Percentiles rank a stretch among this genome's conserved stretches.
phyloP scores from a whole-genome alignment of 495 filamentous ascomycete species.

The Tuber brumale region DNA sequence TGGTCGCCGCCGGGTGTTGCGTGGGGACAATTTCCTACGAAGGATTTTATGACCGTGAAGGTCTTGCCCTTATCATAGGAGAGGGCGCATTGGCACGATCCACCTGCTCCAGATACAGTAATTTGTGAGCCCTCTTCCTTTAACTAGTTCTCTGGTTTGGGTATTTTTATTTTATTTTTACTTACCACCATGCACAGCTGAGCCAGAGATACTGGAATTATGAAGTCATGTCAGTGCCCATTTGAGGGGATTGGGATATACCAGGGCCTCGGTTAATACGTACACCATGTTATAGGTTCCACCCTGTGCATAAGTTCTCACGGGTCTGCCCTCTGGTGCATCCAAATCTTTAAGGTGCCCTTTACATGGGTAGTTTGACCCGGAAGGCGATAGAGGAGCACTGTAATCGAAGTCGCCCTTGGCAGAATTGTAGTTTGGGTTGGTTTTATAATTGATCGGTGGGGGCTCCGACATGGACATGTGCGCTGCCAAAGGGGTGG shows the following conservation, averaged over 20 bases:
- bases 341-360: slow-evolving; percentile 50
- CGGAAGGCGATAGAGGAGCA: slow-evolving; percentile 47
- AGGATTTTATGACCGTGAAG: slow-evolving; percentile 59
- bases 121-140: neutral
- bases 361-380: slow-evolving; percentile 52
- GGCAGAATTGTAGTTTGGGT: slow-evolving; percentile 30
- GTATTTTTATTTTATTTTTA: neutral
- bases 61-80: slow-evolving; percentile 54
- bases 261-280: slow-evolving; percentile 14
- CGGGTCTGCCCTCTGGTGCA: slow-evolving; percentile 42
- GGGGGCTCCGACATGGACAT: slow-evolving; percentile 42
- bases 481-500: slow-evolving; percentile 27
- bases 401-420: slow-evolving; percentile 52
- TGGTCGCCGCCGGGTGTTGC: slow-evolving; percentile 40
- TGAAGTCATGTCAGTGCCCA: slow-evolving; percentile 43
- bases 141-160: neutral
- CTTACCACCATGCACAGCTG: slow-evolving; percentile 45
- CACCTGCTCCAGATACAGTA: slow-evolving; percentile 44
- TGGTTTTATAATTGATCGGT: slow-evolving; percentile 40
- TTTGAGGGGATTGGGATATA: slow-evolving; percentile 25
- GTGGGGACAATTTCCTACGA: slow-evolving; percentile 58
- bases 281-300: slow-evolving; percentile 45
- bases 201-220: slow-evolving; percentile 45
- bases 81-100: slow-evolving; percentile 59
- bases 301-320: slow-evolving; percentile 47